Evolutionary conservation across 1,139 yeast species (phyloP).

Genomic region (Magnusiomyces ingens): DNA sequence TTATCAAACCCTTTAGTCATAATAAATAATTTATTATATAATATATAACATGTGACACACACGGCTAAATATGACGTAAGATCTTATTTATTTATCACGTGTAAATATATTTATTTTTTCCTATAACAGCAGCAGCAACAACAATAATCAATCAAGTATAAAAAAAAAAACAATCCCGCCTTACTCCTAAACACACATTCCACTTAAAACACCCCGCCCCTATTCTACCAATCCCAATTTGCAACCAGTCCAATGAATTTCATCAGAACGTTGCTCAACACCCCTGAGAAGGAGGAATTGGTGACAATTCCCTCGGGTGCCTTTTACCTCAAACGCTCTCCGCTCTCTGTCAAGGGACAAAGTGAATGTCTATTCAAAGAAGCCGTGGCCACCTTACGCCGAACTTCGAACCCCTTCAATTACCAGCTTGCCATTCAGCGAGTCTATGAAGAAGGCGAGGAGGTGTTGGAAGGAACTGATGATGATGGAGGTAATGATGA

Average conservation of each 20-base stretch:
- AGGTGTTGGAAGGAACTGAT: constrained; percentile 48
- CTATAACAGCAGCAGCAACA: too few species aligned
- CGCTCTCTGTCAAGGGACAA: constrained; percentile 10
- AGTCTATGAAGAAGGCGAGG: constrained; percentile 63
- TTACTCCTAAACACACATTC: neutral
- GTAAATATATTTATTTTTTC: too few species aligned
- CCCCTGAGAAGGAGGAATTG: constrained; percentile 58
- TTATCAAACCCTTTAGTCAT: too few species aligned
- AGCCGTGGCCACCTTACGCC: constrained; percentile 66
- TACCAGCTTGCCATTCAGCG: constrained; percentile 69
- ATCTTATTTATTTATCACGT: too few species aligned
- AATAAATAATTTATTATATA: too few species aligned
- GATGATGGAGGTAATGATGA: constrained; percentile 48
- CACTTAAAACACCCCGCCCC: too few species aligned
- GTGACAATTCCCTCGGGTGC: constrained; percentile 75
- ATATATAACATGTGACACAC: too few species aligned
- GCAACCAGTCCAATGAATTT: constrained; percentile 83
- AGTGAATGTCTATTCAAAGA: constrained; percentile 58
- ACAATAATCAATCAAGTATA: neutral
- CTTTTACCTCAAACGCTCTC: constrained; percentile 59
- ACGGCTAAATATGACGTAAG: too few species aligned
- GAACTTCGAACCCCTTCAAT: constrained; percentile 57
- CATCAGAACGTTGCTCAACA: constrained; percentile 59
- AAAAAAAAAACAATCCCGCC: neutral
- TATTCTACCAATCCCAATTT: neutral